These are phyloP conservation scores for Eustoma russellianum DNA, from an alignment of 257 asterid species.

Conservation along the genomic window DNA sequence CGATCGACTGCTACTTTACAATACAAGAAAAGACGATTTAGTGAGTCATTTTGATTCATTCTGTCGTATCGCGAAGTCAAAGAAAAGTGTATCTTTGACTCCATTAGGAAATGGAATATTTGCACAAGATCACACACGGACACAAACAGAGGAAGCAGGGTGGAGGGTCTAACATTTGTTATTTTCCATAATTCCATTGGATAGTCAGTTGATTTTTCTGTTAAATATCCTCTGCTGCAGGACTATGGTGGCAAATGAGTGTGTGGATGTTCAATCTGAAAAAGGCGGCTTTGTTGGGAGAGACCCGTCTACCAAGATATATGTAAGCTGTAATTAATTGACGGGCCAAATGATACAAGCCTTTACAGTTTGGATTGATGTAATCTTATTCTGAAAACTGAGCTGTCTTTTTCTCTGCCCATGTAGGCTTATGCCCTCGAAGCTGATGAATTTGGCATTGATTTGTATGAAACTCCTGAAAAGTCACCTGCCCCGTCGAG, in stretches of 20 bases:
- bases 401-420: background rate
- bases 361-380: background rate
- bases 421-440: conserved; percentile 77
- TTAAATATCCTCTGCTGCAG: conserved; percentile 39
- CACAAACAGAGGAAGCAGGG: too few relatives aligned
- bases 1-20: too few relatives aligned
- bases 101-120: too few relatives aligned
- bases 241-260: conserved; percentile 36
- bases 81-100: too few relatives aligned
- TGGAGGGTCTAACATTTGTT: too few relatives aligned
- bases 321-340: conserved; percentile 46
- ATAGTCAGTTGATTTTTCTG: conserved; percentile 17
- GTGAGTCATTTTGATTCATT: too few relatives aligned
- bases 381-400: background rate
- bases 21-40: too few relatives aligned
- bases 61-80: too few relatives aligned
- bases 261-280: conserved; percentile 51
- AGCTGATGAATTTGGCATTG: conserved; percentile 94
- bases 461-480: conserved; percentile 79
- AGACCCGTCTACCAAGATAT: conserved; percentile 44
- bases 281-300: conserved; percentile 48
- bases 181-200: too few relatives aligned
- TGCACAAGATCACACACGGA: too few relatives aligned
- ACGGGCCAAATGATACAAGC: background rate
- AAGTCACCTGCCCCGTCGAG: conserved; percentile 31